Evolutionary conservation across 2,329 filamentous ascomycete genomes (phyloP), one percentile per base, ranked within the genome.

Genomic region (Ascochyta fabae): DNA sequence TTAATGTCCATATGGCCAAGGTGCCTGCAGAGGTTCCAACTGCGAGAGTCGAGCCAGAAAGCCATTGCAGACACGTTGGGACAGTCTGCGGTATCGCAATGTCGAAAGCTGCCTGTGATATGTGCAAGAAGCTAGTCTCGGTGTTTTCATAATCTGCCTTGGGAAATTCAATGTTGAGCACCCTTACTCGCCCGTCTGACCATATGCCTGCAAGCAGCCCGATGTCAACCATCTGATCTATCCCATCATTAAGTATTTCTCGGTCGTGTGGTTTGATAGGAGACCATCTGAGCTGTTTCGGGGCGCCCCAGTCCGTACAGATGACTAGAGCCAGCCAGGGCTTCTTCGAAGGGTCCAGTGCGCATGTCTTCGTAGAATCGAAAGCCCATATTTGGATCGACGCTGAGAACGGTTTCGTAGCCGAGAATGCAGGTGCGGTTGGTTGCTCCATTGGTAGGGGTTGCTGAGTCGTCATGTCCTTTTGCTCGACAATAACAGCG

Each of bases 351-450:
- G 76, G 75, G 62, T 84, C 78, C 6, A 85, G 69, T 2, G 69
- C 73, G 13, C 76, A 74, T 0, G 70, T 65, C 38, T 68, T 50
- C 15, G 67, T 71, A 3, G 78, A 76, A 34, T 75, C 72, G 61
- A 88, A 84, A 6, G 80, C 75, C 85, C 85, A 88, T 6, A 88
- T 80, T 59, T 87, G 84, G 29, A 88, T 78, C 3, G 79, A 79
- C 13, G 80, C 78, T 15, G 80, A 78, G 57, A 79, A 81, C 15
- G 78, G 73, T 6, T 75, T 68, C 4, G 81, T 80, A 9, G 83
- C 76, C 15, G 76, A 76, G 65, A 86, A 86, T 4, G 84, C 78
- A 16, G 82, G 79, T 7, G 79, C 74, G 49, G 65, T 63, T 16
- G 65, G 49, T 55, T 72, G 56, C 66, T 74, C 62, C 59, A 75